A percentile compares a stretch with the other conserved stretches of the same genome.
Conservation (phyloP, 148 eudicot species). For the Cornus controversa region DNA sequence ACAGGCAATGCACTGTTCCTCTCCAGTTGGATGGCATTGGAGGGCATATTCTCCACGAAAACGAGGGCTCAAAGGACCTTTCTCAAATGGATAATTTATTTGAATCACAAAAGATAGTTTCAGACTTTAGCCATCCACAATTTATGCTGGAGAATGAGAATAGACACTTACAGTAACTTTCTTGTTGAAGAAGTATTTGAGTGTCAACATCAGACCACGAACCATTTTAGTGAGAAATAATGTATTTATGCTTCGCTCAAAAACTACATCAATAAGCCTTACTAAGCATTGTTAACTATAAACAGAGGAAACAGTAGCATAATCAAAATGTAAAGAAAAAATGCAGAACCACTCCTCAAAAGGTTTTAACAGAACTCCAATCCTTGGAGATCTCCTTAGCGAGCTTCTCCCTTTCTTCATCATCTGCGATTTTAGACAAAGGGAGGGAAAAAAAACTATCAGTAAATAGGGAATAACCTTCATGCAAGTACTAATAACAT, state of each 20-base stretch:
- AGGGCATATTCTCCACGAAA: conserved; percentile 98
- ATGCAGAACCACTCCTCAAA: neutral
- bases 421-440: conserved; percentile 52
- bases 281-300: neutral
- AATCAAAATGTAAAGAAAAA: neutral
- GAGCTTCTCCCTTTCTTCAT: conserved; percentile 83
- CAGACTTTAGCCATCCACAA: neutral
- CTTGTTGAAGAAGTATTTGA: conserved; percentile 88
- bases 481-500: too few species aligned
- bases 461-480: too few species aligned
- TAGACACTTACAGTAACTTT: conserved; percentile 81
- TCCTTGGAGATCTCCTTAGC: conserved; percentile 89
- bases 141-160: neutral
- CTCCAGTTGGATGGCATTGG: conserved; percentile 92
- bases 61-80: conserved; percentile 95
- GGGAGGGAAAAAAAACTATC: neutral
- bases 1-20: conserved; percentile 97
- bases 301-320: neutral
- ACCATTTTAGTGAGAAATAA: conserved; percentile 93
- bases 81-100: conserved; percentile 96
- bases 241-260: conserved; percentile 92
- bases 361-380: conserved; percentile 80
- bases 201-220: conserved; percentile 75
- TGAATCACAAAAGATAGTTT: conserved; percentile 20
- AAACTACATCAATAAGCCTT: conserved; percentile 47